These are phyloP conservation scores for Thraustochytrium striatum DNA, from an alignment of 352 stramenopile genomes.

Conservation along the genomic window DNA sequence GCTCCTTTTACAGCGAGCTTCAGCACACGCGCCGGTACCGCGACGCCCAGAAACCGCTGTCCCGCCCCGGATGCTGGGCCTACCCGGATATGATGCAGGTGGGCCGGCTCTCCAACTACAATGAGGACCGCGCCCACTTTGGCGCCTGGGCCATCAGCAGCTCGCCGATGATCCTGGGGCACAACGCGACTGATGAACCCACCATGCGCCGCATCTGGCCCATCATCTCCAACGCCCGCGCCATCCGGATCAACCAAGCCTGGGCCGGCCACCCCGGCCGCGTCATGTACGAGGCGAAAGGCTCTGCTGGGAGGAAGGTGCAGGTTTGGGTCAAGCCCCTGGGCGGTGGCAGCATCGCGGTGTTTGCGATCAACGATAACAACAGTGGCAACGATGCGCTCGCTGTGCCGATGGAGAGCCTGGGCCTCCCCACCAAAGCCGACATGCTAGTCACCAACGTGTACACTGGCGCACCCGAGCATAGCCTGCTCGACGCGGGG, in stretches of 20 bases:
- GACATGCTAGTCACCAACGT: no score
- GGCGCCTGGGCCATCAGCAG: slow-evolving; percentile 50
- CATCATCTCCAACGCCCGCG: slow-evolving; percentile 48
- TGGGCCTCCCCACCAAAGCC: no score
- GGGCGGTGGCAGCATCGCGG: not conserved
- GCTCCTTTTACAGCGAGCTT: slow-evolving; percentile 30
- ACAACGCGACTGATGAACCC: slow-evolving; percentile 38
- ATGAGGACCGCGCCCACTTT: slow-evolving; percentile 53
- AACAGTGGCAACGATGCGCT: no score
- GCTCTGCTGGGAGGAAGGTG: not conserved
- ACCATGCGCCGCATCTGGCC: slow-evolving; percentile 34
- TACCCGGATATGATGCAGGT: slow-evolving; percentile 57
- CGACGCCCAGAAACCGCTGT: slow-evolving; percentile 1
- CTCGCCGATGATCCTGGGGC: slow-evolving; percentile 50
- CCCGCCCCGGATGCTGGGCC: slow-evolving; percentile 56
- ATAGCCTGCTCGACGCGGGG: no score
- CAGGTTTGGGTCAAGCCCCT: slow-evolving; percentile 39
- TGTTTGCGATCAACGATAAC: slow-evolving; percentile 18
- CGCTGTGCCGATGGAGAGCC: no score
- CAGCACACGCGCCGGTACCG: not conserved
- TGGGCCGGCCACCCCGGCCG: slow-evolving; percentile 45
- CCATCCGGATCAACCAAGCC: slow-evolving; percentile 52
- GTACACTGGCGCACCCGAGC: no score
- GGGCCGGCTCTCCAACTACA: not conserved
- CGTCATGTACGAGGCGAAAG: not conserved